Percentiles rank a stretch among this genome's conserved stretches.
phyloP scores from a whole-genome alignment of 495 filamentous ascomycete genomes.

The Aspergillus diversus region DNA sequence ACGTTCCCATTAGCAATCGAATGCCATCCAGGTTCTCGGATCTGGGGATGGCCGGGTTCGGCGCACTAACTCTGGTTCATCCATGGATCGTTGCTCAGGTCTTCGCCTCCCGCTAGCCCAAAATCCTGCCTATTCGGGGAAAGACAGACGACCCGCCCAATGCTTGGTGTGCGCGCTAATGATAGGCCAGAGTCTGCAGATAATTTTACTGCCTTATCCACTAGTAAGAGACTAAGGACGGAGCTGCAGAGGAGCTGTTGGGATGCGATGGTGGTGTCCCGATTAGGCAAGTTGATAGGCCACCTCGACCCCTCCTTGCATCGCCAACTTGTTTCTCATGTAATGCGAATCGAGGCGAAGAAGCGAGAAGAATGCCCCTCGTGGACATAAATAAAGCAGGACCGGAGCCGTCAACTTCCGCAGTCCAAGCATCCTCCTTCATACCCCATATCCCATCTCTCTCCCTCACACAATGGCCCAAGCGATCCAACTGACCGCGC shows the following conservation, averaged over 20 bases:
- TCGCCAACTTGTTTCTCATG: neutral
- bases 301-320: neutral
- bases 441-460: neutral
- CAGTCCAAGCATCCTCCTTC: neutral
- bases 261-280: neutral
- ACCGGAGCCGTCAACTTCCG: neutral
- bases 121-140: neutral
- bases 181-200: neutral
- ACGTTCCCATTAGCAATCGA: neutral
- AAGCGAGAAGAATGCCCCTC: too few relatives aligned
- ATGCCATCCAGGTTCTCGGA: too few relatives aligned
- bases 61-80: neutral
- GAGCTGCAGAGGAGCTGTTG: too few relatives aligned
- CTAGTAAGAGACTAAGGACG: too few relatives aligned
- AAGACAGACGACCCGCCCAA: neutral
- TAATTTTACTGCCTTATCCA: too few relatives aligned
- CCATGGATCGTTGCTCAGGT: neutral
- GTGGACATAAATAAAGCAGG: neutral
- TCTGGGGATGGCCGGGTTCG: neutral
- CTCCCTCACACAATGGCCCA: neutral
- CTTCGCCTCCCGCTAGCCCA: neutral
- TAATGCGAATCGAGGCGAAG: too few relatives aligned
- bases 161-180: too few relatives aligned
- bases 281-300: slow-evolving; percentile 1
- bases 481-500: slow-evolving; percentile 68